Evolutionary conservation across 2,329 filamentous ascomycete species (phyloP).

Genomic region (Aspergillus vadensis): DNA sequence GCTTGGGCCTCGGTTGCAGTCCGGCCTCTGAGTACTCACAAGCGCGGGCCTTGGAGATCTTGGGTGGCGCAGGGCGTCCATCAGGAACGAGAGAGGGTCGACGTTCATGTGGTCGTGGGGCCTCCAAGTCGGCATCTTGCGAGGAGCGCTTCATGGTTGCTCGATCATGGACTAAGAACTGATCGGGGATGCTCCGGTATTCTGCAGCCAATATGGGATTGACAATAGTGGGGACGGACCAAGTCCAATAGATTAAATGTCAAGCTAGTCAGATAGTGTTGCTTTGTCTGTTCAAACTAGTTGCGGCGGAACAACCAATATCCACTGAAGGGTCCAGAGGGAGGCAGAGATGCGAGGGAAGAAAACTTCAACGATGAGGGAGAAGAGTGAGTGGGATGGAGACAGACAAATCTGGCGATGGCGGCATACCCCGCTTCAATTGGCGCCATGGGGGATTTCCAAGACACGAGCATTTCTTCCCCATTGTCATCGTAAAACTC

Average conservation of each 20-base stretch:
- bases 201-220: constrained; percentile 20
- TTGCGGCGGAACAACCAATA: background rate
- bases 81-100: constrained; percentile 25
- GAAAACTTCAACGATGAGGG: background rate
- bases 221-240: constrained; percentile 9
- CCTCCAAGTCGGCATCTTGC: constrained; percentile 38
- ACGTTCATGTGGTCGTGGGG: constrained; percentile 28
- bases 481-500: no score
- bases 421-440: constrained; percentile 2
- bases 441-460: background rate
- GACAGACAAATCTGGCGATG: background rate
- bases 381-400: background rate
- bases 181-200: constrained; percentile 31
- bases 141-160: constrained; percentile 39
- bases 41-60: constrained; percentile 45
- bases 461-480: background rate
- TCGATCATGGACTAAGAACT: constrained; percentile 7
- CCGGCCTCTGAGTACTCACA: constrained; percentile 33
- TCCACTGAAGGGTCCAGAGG: background rate
- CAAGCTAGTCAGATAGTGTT: constrained; percentile 6
- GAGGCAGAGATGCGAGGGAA: background rate
- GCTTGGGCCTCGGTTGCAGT: background rate
- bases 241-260: constrained; percentile 9
- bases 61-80: constrained; percentile 30
- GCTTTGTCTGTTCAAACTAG: background rate